Percentiles rank a stretch among this genome's conserved stretches.
Conservation (phyloP, 1,284 basidiomycete species). For the Pseudozyma flocculosa region DNA sequence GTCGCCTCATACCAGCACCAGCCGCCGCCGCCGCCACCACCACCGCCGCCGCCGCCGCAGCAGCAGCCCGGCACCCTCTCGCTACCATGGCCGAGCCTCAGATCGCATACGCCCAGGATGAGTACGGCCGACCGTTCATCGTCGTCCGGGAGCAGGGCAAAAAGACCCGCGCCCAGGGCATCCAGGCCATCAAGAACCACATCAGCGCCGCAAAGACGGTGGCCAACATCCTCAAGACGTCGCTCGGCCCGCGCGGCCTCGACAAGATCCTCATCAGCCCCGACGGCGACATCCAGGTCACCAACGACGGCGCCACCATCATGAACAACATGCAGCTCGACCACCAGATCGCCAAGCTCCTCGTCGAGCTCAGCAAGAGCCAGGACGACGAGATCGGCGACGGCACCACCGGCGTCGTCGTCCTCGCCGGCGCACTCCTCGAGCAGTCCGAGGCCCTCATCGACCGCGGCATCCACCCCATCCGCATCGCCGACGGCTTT, state of each 20-base stretch:
- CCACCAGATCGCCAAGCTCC: constrained; percentile 88
- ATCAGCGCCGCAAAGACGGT: constrained; percentile 94
- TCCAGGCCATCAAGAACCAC: constrained; percentile 88
- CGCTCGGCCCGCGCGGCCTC: constrained; percentile 79
- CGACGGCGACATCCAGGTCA: constrained; percentile 99
- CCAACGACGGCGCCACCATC: constrained; percentile 98
- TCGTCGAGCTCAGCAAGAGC: constrained; percentile 97
- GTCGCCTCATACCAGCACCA: too few relatives aligned
- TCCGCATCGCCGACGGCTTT: constrained; percentile 98
- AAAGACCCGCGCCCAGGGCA: constrained; percentile 92
- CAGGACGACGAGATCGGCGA: constrained; percentile 99
- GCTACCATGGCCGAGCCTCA: constrained; percentile 52
- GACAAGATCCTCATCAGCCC: constrained; percentile 87
- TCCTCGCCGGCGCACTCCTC: constrained; percentile 94
- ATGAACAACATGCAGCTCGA: constrained; percentile 84
- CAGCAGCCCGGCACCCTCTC: too few relatives aligned
- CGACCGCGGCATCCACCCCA: constrained; percentile 97
- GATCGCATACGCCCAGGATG: constrained; percentile 56
- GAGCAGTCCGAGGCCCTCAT: constrained; percentile 96
- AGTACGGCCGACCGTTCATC: constrained; percentile 97
- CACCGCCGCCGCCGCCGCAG: too few relatives aligned
- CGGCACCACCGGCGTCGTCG: constrained; percentile 97
- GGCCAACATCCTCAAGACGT: constrained; percentile 96
- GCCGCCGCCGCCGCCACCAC: too few relatives aligned
- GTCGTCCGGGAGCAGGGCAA: constrained; percentile 91